Base-by-base conservation (phyloP, 139 green algal genomes). In the Eudorina sp. region DNA sequence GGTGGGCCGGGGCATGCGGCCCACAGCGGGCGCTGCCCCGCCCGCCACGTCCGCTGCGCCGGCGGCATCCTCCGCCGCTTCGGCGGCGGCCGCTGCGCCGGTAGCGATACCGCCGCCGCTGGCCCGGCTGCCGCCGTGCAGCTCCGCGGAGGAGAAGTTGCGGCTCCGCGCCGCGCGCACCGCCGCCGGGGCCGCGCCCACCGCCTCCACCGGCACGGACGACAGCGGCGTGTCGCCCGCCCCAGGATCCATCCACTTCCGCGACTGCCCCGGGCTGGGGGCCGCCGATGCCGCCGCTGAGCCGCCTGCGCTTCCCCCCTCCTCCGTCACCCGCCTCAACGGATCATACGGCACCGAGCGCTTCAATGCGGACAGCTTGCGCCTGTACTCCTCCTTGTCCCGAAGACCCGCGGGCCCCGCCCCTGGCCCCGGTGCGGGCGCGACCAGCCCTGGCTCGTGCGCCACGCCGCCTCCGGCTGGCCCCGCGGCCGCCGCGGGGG, bases 281-380 rank as follows among this genome's bases (percentile, higher is more conserved):
- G 62, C 62, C 53, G 18, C 53, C 46, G 7, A 40, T 34, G 34
- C 77, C 76, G 43, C 51, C 48, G 36, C 53, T 73, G 9, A 27
- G 45, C 4, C 45, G 14, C 45, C 73, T 29, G 9, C 3, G 7
- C 13, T 31, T 19, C 73, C 48, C 1, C 45, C 48, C 3, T 84
- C 77, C 77, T 84, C 77, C 4, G 53, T 64, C 36, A 11, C 4
- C 7, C 77, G 77, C 34, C 51, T 1, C 31, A 69, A 23, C 18
- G 75, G 23, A 18, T 70, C 78, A 27, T 34, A 31, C 46, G 85
- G 70, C 40, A 89, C 55, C 3, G 73, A 66, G 7, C 85, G 73
- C 60, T 89, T 89, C 18, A 89, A 74, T 1, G 85, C 85, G 3
- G 85, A 89, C 45, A 89, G 74, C 85, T 89, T 89, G 11, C 85